Evolutionary conservation across 2,329 filamentous ascomycete species (phyloP), one percentile per base, ranked within the genome.

Genomic region (Metarhizium robertsii): DNA sequence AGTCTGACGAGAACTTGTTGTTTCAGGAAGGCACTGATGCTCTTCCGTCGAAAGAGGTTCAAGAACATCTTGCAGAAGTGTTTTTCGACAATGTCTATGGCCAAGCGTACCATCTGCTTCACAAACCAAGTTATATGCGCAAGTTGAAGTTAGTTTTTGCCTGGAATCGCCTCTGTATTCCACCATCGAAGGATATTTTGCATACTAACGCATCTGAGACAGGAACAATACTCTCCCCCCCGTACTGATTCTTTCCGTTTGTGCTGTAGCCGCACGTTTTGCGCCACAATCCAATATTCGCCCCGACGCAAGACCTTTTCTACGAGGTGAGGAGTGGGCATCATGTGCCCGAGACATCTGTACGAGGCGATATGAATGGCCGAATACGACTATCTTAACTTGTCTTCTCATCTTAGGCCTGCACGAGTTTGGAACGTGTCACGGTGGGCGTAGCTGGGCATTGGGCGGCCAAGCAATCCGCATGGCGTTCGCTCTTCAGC

Each of bases 51-150:
- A 86, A 87, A 67, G 92, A 96, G 45, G 83, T 96, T 13, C 94
- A 97, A 67, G 88, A 96, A 66, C 92, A 97, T 70, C 78, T 99
- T 6, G 86, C 92, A 18, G 92, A 97, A 65, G 85, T 96, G 0
- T 99, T 95, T 67, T 99, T 97, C 66, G 92, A 97, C 65, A 92
- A 88, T 64, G 82, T 97, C 1, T 97, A 99, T 66, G 94, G 94
- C 8, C 94, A 97, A 67, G 89, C 90, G 38, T 99, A 97, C 68
- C 88, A 95, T 60, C 75, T 99, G 20, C 81, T 99, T 10, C 94
- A 99, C 72, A 97, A 96, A 68, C 92, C 94, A 42, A 97, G 92
- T 68, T 97, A 95, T 68, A 96, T 97, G 88, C 83, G 92, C 57
- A 90, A 90, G 64, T 70, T 94, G 54, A 83, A 78, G 85, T 86